Percentiles rank a stretch among this genome's conserved stretches.
Evolutionary conservation across 306 rosid genomes (phyloP).

Genomic region (Betula pendula): DNA sequence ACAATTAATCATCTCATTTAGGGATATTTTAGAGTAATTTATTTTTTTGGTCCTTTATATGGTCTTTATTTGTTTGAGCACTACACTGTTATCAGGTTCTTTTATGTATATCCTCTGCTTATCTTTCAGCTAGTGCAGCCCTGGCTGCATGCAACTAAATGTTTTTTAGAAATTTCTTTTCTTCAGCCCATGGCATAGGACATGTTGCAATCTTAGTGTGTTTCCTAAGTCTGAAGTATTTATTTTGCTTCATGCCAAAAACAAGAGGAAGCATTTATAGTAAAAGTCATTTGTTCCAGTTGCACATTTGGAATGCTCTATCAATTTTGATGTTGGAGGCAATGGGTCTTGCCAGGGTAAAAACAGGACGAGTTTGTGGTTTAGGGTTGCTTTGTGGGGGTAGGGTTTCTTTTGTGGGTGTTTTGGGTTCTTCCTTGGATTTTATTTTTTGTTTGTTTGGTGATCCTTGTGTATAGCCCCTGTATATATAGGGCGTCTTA

Average conservation of each 20-base stretch:
- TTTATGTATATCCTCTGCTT: too few relatives aligned
- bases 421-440: too few relatives aligned
- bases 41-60: not conserved
- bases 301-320: too few relatives aligned
- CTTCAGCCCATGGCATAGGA: not conserved
- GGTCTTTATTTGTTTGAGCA: not conserved
- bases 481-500: too few relatives aligned
- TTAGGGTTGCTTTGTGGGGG: too few relatives aligned
- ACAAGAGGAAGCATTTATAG: not conserved
- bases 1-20: not conserved
- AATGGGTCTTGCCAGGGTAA: too few relatives aligned
- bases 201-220: not conserved
- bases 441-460: too few relatives aligned
- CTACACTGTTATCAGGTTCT: not conserved
- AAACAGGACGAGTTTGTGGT: too few relatives aligned
- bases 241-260: not conserved
- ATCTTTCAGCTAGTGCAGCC: too few relatives aligned
- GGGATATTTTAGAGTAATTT: not conserved
- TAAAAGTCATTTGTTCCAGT: not conserved
- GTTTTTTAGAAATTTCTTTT: not conserved
- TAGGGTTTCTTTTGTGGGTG: too few relatives aligned
- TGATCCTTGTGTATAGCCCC: too few relatives aligned
- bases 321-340: too few relatives aligned
- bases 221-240: not conserved
- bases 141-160: not conserved